Conservation (phyloP, 495 filamentous ascomycete species). For the Talaromyces adpressus region DNA sequence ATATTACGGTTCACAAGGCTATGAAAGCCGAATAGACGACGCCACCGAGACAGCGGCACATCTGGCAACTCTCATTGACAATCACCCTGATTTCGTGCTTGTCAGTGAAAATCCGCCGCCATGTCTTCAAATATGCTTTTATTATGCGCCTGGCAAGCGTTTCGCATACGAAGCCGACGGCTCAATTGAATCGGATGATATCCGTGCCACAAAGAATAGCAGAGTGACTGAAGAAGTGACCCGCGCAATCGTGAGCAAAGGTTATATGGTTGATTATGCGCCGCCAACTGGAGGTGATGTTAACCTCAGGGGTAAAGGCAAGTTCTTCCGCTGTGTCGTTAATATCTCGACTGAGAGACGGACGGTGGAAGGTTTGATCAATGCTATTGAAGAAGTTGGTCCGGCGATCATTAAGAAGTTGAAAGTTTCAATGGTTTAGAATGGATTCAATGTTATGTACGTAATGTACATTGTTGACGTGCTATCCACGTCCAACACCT, state of each 20-base stretch:
- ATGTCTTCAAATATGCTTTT: conserved; percentile 94
- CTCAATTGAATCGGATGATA: conserved; percentile 26
- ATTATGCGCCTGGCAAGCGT: conserved; percentile 57
- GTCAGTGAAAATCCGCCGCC: conserved; percentile 72
- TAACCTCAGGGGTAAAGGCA: conserved; percentile 53
- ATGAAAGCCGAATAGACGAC: conserved; percentile 54
- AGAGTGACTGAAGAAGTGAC: conserved; percentile 62
- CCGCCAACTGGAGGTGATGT: conserved; percentile 48
- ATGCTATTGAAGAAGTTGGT: conserved; percentile 62
- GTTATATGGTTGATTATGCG: conserved; percentile 94
- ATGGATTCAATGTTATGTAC: background rate
- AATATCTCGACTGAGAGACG: conserved; percentile 64
- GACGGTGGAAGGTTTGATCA: conserved; percentile 72
- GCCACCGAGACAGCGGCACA: conserved; percentile 63
- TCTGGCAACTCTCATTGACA: conserved; percentile 50
- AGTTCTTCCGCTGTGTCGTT: conserved; percentile 85
- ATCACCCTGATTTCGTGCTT: conserved; percentile 55
- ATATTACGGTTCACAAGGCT: conserved; percentile 70
- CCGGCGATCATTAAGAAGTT: conserved; percentile 35
- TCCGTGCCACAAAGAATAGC: conserved; percentile 55
- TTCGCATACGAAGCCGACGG: conserved; percentile 32
- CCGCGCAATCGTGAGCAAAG: conserved; percentile 55
- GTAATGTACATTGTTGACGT: background rate
- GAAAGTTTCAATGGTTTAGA: conserved; percentile 11
- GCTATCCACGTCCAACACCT: background rate